Base-by-base conservation (phyloP, 108 stramenopile species). In the Fragilaria crotonensis region DNA sequence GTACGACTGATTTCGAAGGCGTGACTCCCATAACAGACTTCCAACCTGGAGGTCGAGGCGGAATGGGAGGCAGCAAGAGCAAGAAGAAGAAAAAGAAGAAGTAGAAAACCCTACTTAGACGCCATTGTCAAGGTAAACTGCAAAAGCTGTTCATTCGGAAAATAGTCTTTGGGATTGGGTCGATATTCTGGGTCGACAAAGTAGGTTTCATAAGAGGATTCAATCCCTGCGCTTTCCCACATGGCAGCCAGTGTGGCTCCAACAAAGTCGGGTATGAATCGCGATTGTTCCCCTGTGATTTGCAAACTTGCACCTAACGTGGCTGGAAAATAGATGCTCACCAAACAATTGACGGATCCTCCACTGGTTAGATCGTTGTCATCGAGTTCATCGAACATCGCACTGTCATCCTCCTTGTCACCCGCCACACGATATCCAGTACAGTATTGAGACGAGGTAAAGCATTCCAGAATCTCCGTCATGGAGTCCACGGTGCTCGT, bases 101-200 rank as follows among this genome's bases (percentile, higher is more conserved):
- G 36, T 11, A 41, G 36, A 41, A 41, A 41, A 11, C 7, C 11
- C 36, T 41, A 41, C 14, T 41, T 11, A 41, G 14, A 11, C 36
- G 7, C 14, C 7, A 18, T 56, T 19, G 58, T 46, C 1, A 69
- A 20, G 21, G 78, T 89, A 53, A 79, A 81, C 77, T 89, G 84
- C 51, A 81, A 66, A 2, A 86, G 51, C 57, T 85, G 71, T 59
- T 91, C 90, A 52, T 83, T 79, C 0, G 86, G 90, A 55, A 85
- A 91, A 60, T 85, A 91, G 47, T 91, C 90, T 60, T 92, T 92
- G 5, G 90, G 90, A 71, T 92, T 92, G 5, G 89, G 85, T 36
- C 90, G 75, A 56, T 92, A 92, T 17, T 81, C 84, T 5, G 78
- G 76, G 64, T 92, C 86, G 1, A 92, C 86, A 61, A 92, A 92